phyloP scores from a whole-genome alignment of 345 rosid species.

The Eucalyptus cloeziana region DNA sequence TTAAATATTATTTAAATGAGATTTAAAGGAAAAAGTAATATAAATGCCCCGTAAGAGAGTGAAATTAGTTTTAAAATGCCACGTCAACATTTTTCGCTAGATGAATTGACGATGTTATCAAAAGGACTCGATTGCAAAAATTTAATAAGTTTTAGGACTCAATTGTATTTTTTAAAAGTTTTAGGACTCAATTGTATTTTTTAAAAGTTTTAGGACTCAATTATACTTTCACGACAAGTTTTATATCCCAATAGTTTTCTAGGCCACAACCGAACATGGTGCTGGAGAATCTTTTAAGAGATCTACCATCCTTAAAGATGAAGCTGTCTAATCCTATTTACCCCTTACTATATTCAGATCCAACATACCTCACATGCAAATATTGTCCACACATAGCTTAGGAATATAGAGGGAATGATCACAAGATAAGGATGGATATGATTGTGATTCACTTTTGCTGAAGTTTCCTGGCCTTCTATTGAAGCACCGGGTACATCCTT shows the following conservation, averaged over 20 bases:
- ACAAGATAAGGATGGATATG: background rate
- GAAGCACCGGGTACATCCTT: background rate
- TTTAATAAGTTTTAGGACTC: rapidly evolving
- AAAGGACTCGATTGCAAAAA: rapidly evolving
- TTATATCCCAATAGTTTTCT: background rate
- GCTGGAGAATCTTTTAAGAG: background rate
- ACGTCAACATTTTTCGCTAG: rapidly evolving
- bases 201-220: no score
- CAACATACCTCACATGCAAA: background rate
- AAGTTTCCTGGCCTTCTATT: background rate
- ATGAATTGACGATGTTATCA: rapidly evolving
- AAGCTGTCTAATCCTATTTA: background rate
- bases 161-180: no score
- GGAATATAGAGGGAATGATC: background rate
- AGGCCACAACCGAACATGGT: background rate
- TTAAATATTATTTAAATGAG: no score
- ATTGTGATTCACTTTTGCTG: background rate
- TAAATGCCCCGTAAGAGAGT: rapidly evolving
- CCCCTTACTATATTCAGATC: background rate
- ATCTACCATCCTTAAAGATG: background rate
- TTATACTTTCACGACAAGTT: no score
- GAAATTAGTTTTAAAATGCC: no score
- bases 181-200: rapidly evolving
- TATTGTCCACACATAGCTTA: background rate
- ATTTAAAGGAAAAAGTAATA: no score